These are phyloP conservation scores for Ustilago cynodontis DNA, from an alignment of 1,284 basidiomycete genomes.

Conservation along the genomic window DNA sequence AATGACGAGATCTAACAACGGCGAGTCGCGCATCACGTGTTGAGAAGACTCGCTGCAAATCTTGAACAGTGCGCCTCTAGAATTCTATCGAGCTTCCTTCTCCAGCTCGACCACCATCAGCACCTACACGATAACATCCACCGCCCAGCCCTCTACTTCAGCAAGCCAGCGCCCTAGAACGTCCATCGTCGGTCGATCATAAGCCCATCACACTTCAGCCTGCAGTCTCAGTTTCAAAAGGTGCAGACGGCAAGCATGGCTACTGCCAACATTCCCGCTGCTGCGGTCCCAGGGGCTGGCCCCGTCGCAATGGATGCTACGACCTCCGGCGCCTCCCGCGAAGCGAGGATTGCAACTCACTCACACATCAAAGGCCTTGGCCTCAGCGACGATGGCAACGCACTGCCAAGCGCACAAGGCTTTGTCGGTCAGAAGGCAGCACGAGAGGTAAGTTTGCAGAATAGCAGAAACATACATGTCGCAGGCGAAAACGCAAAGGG, in stretches of 20 bases:
- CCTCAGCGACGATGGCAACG: slow-evolving; percentile 85
- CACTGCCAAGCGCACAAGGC: slow-evolving; percentile 78
- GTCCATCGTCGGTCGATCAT: background rate
- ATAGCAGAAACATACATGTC: background rate
- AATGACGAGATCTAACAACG: background rate
- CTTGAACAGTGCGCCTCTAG: slow-evolving; percentile 23
- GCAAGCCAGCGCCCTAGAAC: background rate
- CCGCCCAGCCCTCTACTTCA: background rate
- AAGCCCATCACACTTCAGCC: background rate
- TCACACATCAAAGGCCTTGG: slow-evolving; percentile 97
- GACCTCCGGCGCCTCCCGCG: slow-evolving; percentile 45
- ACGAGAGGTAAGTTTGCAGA: slow-evolving; percentile 75
- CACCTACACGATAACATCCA: slow-evolving; percentile 9
- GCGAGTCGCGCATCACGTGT: slow-evolving; percentile 11
- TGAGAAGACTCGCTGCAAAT: slow-evolving; percentile 24
- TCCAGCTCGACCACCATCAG: slow-evolving; percentile 10
- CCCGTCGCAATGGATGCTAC: slow-evolving; percentile 43
- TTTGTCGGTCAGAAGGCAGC: slow-evolving; percentile 92
- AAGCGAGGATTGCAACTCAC: slow-evolving; percentile 82
- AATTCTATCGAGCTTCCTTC: slow-evolving; percentile 7
- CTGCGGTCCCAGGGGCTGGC: slow-evolving; percentile 31
- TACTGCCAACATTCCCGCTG: slow-evolving; percentile 25
- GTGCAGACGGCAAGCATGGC: slow-evolving; percentile 22
- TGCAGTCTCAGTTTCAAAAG: background rate
- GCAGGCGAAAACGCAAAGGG: slow-evolving; percentile 71